Evolutionary conservation across 2,329 filamentous ascomycete species (phyloP).

Genomic region (Colletotrichum plurivorum): DNA sequence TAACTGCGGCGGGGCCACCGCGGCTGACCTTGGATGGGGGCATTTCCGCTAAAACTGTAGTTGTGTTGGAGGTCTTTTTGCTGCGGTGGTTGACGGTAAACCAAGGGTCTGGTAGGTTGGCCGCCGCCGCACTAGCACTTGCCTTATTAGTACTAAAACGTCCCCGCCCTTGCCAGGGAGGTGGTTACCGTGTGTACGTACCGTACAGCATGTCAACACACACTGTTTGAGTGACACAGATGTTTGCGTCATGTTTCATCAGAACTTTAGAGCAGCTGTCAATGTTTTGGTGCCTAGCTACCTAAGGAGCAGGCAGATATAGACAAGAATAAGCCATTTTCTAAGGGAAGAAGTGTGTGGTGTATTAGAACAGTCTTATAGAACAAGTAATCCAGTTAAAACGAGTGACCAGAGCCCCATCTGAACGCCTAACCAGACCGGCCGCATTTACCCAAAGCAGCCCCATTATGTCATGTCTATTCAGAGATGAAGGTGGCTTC

Average conservation of each 20-base stretch:
- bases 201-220: background rate
- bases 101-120: too few species aligned
- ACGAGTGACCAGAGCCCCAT: constrained; percentile 36
- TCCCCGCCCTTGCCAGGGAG: too few species aligned
- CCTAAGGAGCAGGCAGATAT: background rate
- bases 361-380: constrained; percentile 37
- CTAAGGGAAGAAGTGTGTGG: constrained; percentile 21
- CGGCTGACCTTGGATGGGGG: constrained; percentile 46
- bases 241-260: constrained; percentile 23
- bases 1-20: constrained; percentile 48
- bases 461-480: constrained; percentile 44
- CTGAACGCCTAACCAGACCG: constrained; percentile 39
- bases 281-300: background rate
- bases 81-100: too few species aligned
- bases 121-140: too few species aligned
- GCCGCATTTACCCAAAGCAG: constrained; percentile 30
- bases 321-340: background rate
- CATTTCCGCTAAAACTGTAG: constrained; percentile 40
- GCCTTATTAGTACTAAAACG: too few species aligned
- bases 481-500: constrained; percentile 97
- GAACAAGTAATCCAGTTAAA: constrained; percentile 36
- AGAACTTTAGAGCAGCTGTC: background rate
- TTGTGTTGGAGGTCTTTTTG: too few species aligned
- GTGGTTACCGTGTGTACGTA: background rate
- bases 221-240: background rate